Conservation (phyloP, 768 basidiomycete species). For the Trametopsis cervina region DNA sequence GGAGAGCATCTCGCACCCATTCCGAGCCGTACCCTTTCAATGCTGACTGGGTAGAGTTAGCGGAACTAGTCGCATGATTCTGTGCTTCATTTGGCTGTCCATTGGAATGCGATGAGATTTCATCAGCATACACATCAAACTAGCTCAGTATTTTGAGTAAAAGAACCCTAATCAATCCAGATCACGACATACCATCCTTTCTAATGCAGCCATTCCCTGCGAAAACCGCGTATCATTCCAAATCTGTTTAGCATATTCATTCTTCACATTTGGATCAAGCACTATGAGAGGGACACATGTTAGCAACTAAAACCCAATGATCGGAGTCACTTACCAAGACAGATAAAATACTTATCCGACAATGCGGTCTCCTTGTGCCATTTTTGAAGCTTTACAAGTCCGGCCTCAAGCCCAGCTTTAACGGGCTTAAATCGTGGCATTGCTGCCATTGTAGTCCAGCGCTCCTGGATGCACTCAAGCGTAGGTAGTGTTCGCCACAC, state of each 20-base stretch:
- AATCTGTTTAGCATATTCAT: neutral
- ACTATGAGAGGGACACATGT: too few relatives aligned
- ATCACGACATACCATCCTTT: too few relatives aligned
- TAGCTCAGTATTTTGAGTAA: too few relatives aligned
- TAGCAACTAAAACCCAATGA: too few relatives aligned
- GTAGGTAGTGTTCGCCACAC: neutral
- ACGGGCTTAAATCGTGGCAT: neutral
- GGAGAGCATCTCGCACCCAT: neutral
- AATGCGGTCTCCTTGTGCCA: neutral
- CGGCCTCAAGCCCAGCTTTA: neutral
- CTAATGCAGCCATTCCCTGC: neutral
- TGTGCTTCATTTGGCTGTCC: neutral
- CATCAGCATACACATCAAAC: neutral
- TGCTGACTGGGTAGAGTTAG: neutral
- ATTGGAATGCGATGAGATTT: neutral
- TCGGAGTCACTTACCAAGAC: slow-evolving; percentile 1
- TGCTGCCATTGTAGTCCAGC: neutral
- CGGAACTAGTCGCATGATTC: neutral
- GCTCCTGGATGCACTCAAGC: neutral
- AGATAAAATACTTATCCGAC: slow-evolving; percentile 1
- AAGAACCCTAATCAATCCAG: too few relatives aligned
- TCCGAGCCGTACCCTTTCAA: neutral
- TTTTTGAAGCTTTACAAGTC: slow-evolving; percentile 1
- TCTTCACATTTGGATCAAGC: neutral
- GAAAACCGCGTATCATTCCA: neutral